These are phyloP conservation scores for Nephelium lappaceum DNA, from an alignment of 345 rosid species.

Conservation along the genomic window DNA sequence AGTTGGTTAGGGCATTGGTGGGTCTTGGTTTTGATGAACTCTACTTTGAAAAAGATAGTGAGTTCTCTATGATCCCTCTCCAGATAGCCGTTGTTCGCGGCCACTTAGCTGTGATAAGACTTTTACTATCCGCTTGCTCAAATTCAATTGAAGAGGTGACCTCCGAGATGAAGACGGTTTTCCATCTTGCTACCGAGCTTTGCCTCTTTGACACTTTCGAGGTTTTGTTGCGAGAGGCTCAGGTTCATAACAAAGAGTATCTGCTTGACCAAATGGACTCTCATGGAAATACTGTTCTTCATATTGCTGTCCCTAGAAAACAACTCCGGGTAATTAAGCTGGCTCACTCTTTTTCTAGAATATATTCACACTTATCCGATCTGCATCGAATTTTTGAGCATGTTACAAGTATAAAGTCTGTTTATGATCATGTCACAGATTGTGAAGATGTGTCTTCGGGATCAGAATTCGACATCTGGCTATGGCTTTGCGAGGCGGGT, in stretches of 20 bases:
- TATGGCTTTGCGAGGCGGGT: background rate
- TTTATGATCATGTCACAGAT: background rate
- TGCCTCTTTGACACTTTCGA: background rate
- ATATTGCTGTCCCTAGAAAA: conserved; percentile 8
- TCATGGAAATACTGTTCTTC: conserved; percentile 19
- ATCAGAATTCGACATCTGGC: background rate
- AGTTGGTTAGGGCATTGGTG: background rate
- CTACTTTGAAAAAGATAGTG: background rate
- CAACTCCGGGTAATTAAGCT: conserved; percentile 1
- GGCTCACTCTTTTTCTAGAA: background rate
- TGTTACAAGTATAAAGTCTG: too few species aligned
- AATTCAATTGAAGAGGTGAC: background rate
- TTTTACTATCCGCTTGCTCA: background rate
- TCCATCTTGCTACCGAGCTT: conserved; percentile 18
- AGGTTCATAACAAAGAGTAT: background rate
- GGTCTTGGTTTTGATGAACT: background rate
- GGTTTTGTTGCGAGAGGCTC: conserved; percentile 2
- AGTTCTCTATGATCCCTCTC: background rate
- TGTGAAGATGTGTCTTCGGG: conserved; percentile 8
- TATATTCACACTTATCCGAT: too few species aligned
- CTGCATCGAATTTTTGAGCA: too few species aligned
- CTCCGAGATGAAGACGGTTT: background rate
- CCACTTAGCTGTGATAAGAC: background rate
- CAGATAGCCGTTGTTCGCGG: background rate
- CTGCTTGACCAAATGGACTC: background rate